Evolutionary conservation across 1,139 yeast genomes (phyloP), one percentile per base, ranked within the genome.

Genomic region (Kazachstania sp.): DNA sequence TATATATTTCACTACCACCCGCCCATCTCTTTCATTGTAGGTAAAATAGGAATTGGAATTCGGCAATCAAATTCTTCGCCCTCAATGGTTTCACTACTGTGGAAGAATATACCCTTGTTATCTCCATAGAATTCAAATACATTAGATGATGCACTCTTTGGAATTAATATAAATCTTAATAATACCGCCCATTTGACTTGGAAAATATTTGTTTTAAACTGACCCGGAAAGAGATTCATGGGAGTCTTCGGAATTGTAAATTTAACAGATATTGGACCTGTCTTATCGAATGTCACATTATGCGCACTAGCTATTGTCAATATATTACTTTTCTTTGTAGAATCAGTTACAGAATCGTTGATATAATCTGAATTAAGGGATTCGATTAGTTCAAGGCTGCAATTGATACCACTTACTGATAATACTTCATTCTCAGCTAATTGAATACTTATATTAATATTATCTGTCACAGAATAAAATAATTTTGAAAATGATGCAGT

Each of bases 381-480:
- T 46, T 68, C 72, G 13, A 63, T 48, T 4, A 61, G 50, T 43
- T 68, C 68, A 20, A 69, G 49, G 0, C 64, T 50, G 2, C 62
- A 56, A 2, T 66, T 53, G 1, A 67, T 53, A 1, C 70, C 71
- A 19, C 67, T 64, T 1, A 64, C 57, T 26, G 51, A 48, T 15
- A 49, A 49, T 23, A 41, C 32, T 11, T 48, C 34, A 3, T 37
- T 45, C 4, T 42, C 44, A 19, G 51, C 49, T 29, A 69, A 56
- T 31, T 61, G 61, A 9, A 76, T 56, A 0, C 65, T 59, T 40
- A 75, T 64, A 48, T 69, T 69, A 9, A 77, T 65, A 48, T 74
- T 76, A 36, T 78, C 82, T 1, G 81, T 78, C 11, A 73, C 54
- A 46, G 73, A 74, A 54, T 70, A 78, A 50, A 71, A 71, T 1